phyloP scores from a whole-genome alignment of 495 filamentous ascomycete genomes.

The Hypoxylon cercidicola region DNA sequence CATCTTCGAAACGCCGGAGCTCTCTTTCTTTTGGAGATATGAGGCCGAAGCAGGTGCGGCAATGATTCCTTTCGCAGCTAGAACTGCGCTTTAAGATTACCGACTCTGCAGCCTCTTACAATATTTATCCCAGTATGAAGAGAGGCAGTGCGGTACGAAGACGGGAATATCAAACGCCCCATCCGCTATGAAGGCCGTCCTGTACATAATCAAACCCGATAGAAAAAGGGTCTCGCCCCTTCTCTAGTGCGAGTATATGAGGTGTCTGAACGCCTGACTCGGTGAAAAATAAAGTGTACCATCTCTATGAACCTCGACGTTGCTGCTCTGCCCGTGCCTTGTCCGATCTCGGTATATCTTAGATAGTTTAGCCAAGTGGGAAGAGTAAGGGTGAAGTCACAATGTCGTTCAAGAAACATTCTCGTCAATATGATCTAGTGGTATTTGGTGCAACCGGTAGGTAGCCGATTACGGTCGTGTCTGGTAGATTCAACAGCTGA shows the following conservation, averaged over 20 bases:
- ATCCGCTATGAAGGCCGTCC: constrained; percentile 23
- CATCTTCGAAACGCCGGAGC: constrained; percentile 39
- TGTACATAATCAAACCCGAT: constrained; percentile 18
- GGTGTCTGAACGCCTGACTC: background rate
- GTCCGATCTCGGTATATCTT: background rate
- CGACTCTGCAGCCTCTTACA: constrained; percentile 30
- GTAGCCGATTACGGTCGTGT: background rate
- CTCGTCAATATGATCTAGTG: constrained; percentile 81
- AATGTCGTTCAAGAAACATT: constrained; percentile 57
- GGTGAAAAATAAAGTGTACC: background rate
- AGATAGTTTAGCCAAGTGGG: background rate
- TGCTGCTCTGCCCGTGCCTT: background rate
- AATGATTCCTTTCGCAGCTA: constrained; percentile 44
- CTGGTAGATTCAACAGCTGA: constrained; percentile 28
- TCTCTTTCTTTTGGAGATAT: constrained; percentile 62
- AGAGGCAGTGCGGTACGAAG: constrained; percentile 32
- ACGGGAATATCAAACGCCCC: constrained; percentile 35
- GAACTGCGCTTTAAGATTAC: constrained; percentile 35
- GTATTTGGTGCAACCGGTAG: constrained; percentile 76
- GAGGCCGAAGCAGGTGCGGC: constrained; percentile 46
- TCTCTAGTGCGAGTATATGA: constrained; percentile 18
- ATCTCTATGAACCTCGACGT: background rate
- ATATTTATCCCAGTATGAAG: constrained; percentile 8
- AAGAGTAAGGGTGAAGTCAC: background rate
- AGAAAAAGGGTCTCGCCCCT: constrained; percentile 12